Percentiles rank a stretch among this genome's conserved stretches.
phyloP scores from a whole-genome alignment of 179 eudicot species.

The Corrigiola litoralis region DNA sequence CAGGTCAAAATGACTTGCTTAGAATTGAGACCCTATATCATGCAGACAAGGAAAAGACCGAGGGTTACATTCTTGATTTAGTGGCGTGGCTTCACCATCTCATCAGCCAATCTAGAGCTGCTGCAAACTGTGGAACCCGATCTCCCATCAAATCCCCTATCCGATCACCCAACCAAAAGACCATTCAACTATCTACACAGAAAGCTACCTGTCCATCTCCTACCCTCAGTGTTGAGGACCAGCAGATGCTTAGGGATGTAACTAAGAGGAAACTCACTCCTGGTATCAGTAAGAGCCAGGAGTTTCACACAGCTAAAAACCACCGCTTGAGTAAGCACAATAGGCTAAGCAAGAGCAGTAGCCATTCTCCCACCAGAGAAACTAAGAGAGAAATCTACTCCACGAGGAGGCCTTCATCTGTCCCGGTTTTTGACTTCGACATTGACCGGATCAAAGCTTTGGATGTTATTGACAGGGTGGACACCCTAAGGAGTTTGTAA shows the following conservation, averaged over 20 bases:
- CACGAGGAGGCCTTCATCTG: constrained; percentile 58
- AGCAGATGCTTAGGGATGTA: constrained; percentile 76
- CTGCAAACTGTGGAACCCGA: constrained; percentile 37
- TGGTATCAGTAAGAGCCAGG: constrained; percentile 96
- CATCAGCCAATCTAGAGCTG: constrained; percentile 57
- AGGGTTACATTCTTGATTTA: constrained; percentile 74
- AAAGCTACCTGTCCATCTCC: constrained; percentile 54
- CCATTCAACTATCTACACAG: constrained; percentile 42
- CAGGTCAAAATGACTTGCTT: constrained; percentile 69
- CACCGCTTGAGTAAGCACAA: constrained; percentile 57
- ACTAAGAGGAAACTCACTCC: constrained; percentile 82
- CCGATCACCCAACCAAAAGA: constrained; percentile 70
- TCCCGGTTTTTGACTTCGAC: constrained; percentile 71
- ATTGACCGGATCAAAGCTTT: constrained; percentile 75
- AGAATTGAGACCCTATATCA: constrained; percentile 86
- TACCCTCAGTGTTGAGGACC: constrained; percentile 69
- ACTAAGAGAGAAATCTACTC: constrained; percentile 49
- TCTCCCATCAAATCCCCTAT: constrained; percentile 87
- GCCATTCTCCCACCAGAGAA: constrained; percentile 72
- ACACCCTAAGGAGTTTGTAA: constrained; percentile 34
- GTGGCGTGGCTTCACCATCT: constrained; percentile 94
- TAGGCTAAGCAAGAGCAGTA: constrained; percentile 75
- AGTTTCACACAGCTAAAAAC: constrained; percentile 55
- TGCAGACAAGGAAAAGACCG: constrained; percentile 86
- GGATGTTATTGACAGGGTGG: constrained; percentile 93